These are phyloP conservation scores for Brassica cretica DNA, from an alignment of 345 rosid genomes.

Conservation along the genomic window DNA sequence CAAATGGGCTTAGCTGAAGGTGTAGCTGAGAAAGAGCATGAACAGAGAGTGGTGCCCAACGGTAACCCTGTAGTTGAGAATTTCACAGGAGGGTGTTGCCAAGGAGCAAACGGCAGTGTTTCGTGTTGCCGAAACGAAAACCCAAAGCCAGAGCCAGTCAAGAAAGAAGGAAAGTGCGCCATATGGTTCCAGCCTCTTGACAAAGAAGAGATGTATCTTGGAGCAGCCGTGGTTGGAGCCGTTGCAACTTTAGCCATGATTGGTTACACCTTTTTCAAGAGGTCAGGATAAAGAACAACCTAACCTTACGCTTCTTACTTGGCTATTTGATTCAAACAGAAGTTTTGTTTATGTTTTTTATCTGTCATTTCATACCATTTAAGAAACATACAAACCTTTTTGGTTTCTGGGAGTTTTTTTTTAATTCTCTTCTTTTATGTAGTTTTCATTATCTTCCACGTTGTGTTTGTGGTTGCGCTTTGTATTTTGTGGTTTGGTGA, in stretches of 20 bases:
- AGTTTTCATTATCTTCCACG: neutral
- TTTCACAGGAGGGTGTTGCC: conserved; percentile 62
- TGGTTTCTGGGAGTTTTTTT: neutral
- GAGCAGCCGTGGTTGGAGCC: conserved; percentile 68
- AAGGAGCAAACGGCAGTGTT: conserved; percentile 55
- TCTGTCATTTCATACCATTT: neutral
- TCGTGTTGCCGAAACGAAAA: conserved; percentile 73
- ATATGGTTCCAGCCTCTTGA: conserved; percentile 58
- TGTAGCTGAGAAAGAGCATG: conserved; percentile 42
- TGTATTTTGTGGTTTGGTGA: conserved; percentile 1
- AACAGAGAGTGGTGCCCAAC: conserved; percentile 48
- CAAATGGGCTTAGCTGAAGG: conserved; percentile 58
- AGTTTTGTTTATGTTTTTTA: conserved; percentile 15
- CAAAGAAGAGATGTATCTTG: conserved; percentile 58
- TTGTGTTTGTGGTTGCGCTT: neutral
- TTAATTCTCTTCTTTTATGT: neutral
- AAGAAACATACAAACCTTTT: conserved; percentile 16
- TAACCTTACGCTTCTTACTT: conserved; percentile 10
- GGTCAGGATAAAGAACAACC: conserved; percentile 48
- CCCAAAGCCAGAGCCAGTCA: conserved; percentile 35
- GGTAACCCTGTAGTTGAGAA: conserved; percentile 36
- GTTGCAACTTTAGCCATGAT: conserved; percentile 65
- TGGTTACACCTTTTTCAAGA: conserved; percentile 63
- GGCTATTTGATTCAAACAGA: conserved; percentile 1
- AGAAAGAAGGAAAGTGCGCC: conserved; percentile 40